phyloP scores from a whole-genome alignment of 805 yeast genomes.

The Cyberlindnera saturnus region DNA sequence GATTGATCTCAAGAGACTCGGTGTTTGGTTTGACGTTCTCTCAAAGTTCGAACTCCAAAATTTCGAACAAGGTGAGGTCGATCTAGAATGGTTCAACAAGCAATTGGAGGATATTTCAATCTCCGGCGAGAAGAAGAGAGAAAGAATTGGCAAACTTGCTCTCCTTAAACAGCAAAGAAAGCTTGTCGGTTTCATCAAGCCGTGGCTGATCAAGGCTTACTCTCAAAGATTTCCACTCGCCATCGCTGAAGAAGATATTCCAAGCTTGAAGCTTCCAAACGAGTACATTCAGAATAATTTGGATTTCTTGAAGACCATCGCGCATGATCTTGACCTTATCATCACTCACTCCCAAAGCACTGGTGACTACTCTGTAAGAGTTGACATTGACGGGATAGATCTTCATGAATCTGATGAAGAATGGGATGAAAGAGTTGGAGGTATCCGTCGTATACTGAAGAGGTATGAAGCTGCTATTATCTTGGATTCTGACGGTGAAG shows the following conservation, averaged over 20 bases:
- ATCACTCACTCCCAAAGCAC: constrained; percentile 57
- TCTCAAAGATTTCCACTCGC: constrained; percentile 24
- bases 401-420: constrained; percentile 66
- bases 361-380: constrained; percentile 49
- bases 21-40: constrained; percentile 67
- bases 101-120: constrained; percentile 74
- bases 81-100: constrained; percentile 86
- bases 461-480: constrained; percentile 55
- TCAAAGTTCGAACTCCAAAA: constrained; percentile 78
- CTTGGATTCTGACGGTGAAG: constrained; percentile 54
- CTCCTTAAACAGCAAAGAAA: constrained; percentile 70
- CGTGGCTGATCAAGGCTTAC: constrained; percentile 37
- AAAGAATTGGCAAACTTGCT: constrained; percentile 56
- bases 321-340: constrained; percentile 60
- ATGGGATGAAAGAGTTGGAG: constrained; percentile 43
- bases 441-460: constrained; percentile 50
- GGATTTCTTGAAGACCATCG: constrained; percentile 57
- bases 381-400: constrained; percentile 71
- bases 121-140: constrained; percentile 64
- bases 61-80: constrained; percentile 78
- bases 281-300: constrained; percentile 36
- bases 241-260: constrained; percentile 29
- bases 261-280: constrained; percentile 40
- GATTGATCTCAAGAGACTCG: constrained; percentile 69
- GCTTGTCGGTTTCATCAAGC: constrained; percentile 50